Conservation (phyloP, 768 basidiomycete species). For the Nevesoporus exiguus region DNA sequence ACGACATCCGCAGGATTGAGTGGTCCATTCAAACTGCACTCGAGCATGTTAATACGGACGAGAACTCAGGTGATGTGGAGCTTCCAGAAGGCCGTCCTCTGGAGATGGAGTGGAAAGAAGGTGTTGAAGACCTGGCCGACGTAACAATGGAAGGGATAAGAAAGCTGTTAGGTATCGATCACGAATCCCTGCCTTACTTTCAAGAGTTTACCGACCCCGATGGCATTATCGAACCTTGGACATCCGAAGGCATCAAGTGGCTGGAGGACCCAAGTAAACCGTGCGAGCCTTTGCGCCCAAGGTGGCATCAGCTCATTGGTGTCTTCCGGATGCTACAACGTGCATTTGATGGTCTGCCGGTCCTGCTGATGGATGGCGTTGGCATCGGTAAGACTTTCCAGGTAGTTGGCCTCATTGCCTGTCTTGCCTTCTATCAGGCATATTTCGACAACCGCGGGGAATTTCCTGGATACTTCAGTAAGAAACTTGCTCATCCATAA, state of each 20-base stretch:
- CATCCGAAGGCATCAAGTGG: not conserved
- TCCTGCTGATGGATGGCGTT: conserved; percentile 25
- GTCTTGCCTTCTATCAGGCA: not conserved
- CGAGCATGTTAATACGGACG: not conserved
- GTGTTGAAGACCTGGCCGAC: not conserved
- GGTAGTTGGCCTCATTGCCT: conserved; percentile 6
- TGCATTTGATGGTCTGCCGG: not conserved
- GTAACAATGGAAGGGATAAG: not conserved
- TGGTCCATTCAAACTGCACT: not conserved
- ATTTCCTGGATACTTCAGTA: not conserved
- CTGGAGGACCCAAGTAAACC: not conserved
- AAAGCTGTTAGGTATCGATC: not conserved
- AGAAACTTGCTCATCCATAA: too few species aligned
- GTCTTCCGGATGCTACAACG: conserved; percentile 17
- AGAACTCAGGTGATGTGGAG: not conserved
- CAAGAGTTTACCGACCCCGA: not conserved
- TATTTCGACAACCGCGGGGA: not conserved
- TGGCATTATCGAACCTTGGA: not conserved
- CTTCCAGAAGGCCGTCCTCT: not conserved
- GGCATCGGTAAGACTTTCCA: conserved; percentile 26
- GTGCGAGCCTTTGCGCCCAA: not conserved
- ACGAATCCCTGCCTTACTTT: not conserved
- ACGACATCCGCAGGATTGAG: not conserved
- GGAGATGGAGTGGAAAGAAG: not conserved
- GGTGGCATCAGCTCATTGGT: conserved; percentile 22